Evolutionary conservation across 305 asterid genomes (phyloP), one percentile per base, ranked within the genome.

Genomic region (Solanum hybrid): DNA sequence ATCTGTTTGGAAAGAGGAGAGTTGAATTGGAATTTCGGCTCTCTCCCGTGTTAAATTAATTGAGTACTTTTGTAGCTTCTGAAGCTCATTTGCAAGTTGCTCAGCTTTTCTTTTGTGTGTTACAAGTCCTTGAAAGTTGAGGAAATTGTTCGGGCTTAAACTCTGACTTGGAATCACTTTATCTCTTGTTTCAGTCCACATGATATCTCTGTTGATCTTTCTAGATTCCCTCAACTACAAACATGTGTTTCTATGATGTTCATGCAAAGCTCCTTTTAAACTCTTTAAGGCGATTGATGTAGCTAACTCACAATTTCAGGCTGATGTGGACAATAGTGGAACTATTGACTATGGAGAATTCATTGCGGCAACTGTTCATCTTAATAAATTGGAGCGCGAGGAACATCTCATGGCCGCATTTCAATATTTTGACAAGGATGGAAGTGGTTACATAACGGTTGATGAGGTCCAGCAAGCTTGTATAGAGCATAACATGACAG

Each of bases 401-500:
- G 99, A 97, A 90, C 99, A 96, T 92, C 97, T 97, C 31, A 88
- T 94, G 95, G 98, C 97, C 13, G 99, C 99, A 85, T 97, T 97
- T 92, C 98, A 93, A 82, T 96, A 97, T 90, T 97, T 97, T 91
- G 99, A 97, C 94, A 97, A 94, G 94, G 99, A 97, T 94, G 98
- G 95, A 89, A 97, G 99, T 92, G 98, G 99, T 85, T 97, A 96
- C 90, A 97, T 97, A 40, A 97, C 99, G 3, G 95, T 95, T 35
- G 99, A 97, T 85, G 99, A 97, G 93, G 96, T 97, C 91, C 99
- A 97, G 92, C 98, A 95, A 94, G 98, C 99, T 88, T 96, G 99
- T 91, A 91, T 91, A 42, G 99, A 97, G 86, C 99, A 96, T 92
- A 91, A 91, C 90, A 94, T 97, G 94, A 91, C 95, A 32, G 98